Conservation (phyloP, 1,139 yeast genomes). For the Ogataea hybrid region DNA sequence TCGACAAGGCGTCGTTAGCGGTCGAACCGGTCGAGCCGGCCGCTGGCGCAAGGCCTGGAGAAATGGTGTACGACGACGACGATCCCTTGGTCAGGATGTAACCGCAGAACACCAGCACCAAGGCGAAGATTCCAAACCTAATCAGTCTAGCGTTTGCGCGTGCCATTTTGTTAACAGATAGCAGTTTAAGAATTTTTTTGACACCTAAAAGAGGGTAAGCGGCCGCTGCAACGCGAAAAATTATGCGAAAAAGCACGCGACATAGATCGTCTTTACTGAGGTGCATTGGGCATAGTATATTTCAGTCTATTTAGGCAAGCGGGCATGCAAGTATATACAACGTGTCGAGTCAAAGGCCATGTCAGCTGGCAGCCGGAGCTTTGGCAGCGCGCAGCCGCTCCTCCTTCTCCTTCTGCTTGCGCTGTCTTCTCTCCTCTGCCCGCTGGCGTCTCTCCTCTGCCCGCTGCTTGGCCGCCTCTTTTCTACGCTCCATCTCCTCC, state of each 20-base stretch:
- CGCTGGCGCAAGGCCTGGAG: slow-evolving; percentile 9
- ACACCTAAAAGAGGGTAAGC: slow-evolving; percentile 5
- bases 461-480: slow-evolving; percentile 25
- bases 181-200: not conserved
- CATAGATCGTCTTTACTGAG: not conserved
- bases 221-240: not conserved
- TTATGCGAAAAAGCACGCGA: not conserved
- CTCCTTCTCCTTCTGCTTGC: slow-evolving; percentile 10
- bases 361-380: not conserved
- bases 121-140: slow-evolving; percentile 60
- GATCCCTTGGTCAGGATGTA: slow-evolving; percentile 62
- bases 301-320: not conserved
- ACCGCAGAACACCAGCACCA: slow-evolving; percentile 55
- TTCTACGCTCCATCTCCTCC: slow-evolving; percentile 18
- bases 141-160: slow-evolving; percentile 63
- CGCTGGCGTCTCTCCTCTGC: slow-evolving; percentile 25
- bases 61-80: slow-evolving; percentile 35
- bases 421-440: slow-evolving; percentile 27
- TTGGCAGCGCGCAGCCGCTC: not conserved
- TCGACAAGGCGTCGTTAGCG: slow-evolving; percentile 7
- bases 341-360: not conserved
- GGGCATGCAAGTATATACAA: not conserved
- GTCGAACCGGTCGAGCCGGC: slow-evolving; percentile 3
- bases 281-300: not conserved
- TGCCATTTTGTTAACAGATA: slow-evolving; percentile 34